phyloP scores from a whole-genome alignment of 148 eudicot species.

The Amaranthus hypochondriacus region DNA sequence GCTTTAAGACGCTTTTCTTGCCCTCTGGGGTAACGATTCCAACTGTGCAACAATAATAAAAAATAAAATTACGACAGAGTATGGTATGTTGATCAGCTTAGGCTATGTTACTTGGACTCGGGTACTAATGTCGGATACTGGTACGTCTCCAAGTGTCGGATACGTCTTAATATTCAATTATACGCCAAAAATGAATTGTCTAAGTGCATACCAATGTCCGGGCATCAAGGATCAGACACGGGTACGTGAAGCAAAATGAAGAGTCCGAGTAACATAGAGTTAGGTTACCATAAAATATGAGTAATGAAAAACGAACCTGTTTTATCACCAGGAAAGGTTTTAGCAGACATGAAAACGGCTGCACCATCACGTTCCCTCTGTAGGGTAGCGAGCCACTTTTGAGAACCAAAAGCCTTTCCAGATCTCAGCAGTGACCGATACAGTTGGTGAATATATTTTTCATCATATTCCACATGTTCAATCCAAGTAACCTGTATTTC shows the following conservation, averaged over 20 bases:
- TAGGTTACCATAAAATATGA: not conserved
- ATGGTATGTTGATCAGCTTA: not conserved
- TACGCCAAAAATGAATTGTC: no score
- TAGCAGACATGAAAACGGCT: slow-evolving; percentile 32
- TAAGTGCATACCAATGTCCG: no score
- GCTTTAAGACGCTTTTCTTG: slow-evolving; percentile 44
- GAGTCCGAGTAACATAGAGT: no score
- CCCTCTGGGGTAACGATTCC: slow-evolving; percentile 37
- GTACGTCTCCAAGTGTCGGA: no score
- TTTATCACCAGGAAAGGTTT: slow-evolving; percentile 24
- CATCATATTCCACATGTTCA: slow-evolving; percentile 74
- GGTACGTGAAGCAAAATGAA: no score
- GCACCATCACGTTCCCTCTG: slow-evolving; percentile 56
- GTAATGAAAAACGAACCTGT: slow-evolving; percentile 30
- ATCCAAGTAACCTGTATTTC: slow-evolving; percentile 75
- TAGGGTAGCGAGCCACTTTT: slow-evolving; percentile 60
- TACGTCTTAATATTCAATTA: no score
- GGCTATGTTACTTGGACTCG: not conserved
- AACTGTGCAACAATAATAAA: not conserved
- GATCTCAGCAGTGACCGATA: slow-evolving; percentile 56
- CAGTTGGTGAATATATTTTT: slow-evolving; percentile 37
- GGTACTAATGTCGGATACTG: no score
- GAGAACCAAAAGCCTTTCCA: slow-evolving; percentile 74
- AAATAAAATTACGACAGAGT: not conserved
- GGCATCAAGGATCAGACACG: no score